A percentile compares a stretch with the other conserved stretches of the same genome.
These are phyloP conservation scores for Colletotrichum tropicale DNA, from an alignment of 2,329 filamentous ascomycete species.

Conservation along the genomic window DNA sequence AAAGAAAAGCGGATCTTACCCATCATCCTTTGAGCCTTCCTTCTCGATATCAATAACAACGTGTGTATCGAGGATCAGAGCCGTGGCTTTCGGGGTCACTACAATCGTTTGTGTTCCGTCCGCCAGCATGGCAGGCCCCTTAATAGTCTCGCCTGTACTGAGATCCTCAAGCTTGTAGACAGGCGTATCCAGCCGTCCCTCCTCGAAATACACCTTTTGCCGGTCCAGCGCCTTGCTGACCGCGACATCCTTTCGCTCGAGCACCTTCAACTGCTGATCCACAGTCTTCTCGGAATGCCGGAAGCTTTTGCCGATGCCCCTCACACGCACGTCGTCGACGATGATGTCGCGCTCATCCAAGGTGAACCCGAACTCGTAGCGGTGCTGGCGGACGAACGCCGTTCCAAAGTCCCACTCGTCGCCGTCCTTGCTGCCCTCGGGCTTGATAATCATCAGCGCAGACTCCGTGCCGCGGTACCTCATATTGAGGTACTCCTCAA, in stretches of 20 bases:
- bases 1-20: slow-evolving; percentile 20
- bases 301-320: slow-evolving; percentile 90
- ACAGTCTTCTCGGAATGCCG: slow-evolving; percentile 80
- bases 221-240: slow-evolving; percentile 67
- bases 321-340: slow-evolving; percentile 85
- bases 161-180: slow-evolving; percentile 84
- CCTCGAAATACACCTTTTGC: slow-evolving; percentile 80
- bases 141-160: slow-evolving; percentile 71
- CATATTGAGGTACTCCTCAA: slow-evolving; percentile 95
- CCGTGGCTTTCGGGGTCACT: slow-evolving; percentile 78
- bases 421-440: slow-evolving; percentile 65
- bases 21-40: slow-evolving; percentile 37
- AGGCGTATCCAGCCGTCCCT: slow-evolving; percentile 76
- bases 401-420: slow-evolving; percentile 81
- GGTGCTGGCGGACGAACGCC: slow-evolving; percentile 85
- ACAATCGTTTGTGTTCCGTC: slow-evolving; percentile 93
- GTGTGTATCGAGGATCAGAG: slow-evolving; percentile 82
- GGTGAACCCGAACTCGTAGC: slow-evolving; percentile 93
- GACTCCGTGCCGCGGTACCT: slow-evolving; percentile 90
- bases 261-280: slow-evolving; percentile 78
- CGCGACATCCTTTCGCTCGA: slow-evolving; percentile 63
- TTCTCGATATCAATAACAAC: slow-evolving; percentile 85
- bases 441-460: slow-evolving; percentile 86
- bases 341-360: slow-evolving; percentile 85
- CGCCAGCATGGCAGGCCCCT: slow-evolving; percentile 84